Percentiles rank a stretch among this genome's conserved stretches.
These are phyloP conservation scores for Phytophthora pistaciae DNA, from an alignment of 352 stramenopile genomes.

Conservation along the genomic window DNA sequence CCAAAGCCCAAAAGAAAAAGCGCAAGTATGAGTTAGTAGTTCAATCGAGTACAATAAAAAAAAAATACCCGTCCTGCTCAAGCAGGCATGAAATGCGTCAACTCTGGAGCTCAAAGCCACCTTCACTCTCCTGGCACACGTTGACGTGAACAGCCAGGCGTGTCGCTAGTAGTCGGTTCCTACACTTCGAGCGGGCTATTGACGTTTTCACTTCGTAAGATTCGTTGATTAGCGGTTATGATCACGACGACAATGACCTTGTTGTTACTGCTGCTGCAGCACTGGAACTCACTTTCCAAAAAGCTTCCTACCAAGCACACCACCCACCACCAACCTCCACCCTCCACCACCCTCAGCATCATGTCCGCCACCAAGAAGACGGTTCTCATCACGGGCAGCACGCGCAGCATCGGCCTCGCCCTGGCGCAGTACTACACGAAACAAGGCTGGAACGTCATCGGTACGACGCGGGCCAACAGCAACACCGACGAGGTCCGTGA, in stretches of 20 bases:
- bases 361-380: conserved; percentile 33
- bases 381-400: conserved; percentile 57
- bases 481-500: conserved; percentile 38
- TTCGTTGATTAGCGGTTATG: neutral
- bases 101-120: neutral
- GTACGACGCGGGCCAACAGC: conserved; percentile 36
- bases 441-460: conserved; percentile 53
- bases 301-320: conserved; percentile 2
- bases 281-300: conserved; percentile 19
- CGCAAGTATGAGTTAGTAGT: conserved; percentile 44
- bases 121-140: too few species aligned
- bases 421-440: conserved; percentile 52
- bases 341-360: neutral
- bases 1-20: conserved; percentile 15
- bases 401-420: conserved; percentile 45
- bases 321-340: neutral
- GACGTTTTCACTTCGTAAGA: neutral
- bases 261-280: neutral
- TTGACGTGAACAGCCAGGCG: too few species aligned
- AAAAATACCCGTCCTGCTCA: conserved; percentile 16
- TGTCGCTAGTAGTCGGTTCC: too few species aligned
- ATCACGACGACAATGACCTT: neutral
- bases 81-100: conserved; percentile 23
- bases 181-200: neutral
- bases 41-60: conserved; percentile 52